phyloP scores from a whole-genome alignment of 306 rosid genomes.

The Vicia faba region DNA sequence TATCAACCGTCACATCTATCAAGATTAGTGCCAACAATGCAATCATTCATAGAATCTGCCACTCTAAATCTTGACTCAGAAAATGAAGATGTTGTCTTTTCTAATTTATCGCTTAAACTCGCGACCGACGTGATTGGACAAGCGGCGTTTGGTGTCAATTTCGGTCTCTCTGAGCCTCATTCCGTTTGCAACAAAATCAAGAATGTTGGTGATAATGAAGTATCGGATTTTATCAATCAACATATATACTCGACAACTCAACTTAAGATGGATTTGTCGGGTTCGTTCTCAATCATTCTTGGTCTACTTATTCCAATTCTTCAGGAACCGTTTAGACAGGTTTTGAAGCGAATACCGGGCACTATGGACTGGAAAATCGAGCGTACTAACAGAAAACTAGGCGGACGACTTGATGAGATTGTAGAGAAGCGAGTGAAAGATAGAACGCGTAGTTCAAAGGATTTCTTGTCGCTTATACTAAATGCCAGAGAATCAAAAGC shows the following conservation, averaged over 20 bases:
- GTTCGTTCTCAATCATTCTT: conserved; percentile 83
- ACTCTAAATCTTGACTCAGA: conserved; percentile 60
- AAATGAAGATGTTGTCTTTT: conserved; percentile 58
- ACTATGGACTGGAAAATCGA: conserved; percentile 94
- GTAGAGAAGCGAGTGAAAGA: conserved; percentile 65
- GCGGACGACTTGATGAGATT: conserved; percentile 69
- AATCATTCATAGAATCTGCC: conserved; percentile 71
- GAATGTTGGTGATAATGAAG: conserved; percentile 44
- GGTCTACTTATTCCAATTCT: conserved; percentile 79
- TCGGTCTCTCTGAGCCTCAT: conserved; percentile 67
- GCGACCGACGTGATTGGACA: conserved; percentile 85
- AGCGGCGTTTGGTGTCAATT: conserved; percentile 92
- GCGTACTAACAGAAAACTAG: conserved; percentile 52
- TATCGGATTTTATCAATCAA: conserved; percentile 76
- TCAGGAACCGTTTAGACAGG: conserved; percentile 83
- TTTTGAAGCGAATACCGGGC: conserved; percentile 80
- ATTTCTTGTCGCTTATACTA: conserved; percentile 73
- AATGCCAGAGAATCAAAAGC: conserved; percentile 71
- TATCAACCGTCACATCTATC: conserved; percentile 84
- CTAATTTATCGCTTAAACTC: conserved; percentile 68
- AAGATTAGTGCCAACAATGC: conserved; percentile 82
- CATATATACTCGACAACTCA: conserved; percentile 85
- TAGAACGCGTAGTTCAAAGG: conserved; percentile 56
- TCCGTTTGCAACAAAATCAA: conserved; percentile 38
- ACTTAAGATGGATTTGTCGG: conserved; percentile 90